Conservation (phyloP, 495 filamentous ascomycete genomes). For the Hypomontagnella submonticulosa region DNA sequence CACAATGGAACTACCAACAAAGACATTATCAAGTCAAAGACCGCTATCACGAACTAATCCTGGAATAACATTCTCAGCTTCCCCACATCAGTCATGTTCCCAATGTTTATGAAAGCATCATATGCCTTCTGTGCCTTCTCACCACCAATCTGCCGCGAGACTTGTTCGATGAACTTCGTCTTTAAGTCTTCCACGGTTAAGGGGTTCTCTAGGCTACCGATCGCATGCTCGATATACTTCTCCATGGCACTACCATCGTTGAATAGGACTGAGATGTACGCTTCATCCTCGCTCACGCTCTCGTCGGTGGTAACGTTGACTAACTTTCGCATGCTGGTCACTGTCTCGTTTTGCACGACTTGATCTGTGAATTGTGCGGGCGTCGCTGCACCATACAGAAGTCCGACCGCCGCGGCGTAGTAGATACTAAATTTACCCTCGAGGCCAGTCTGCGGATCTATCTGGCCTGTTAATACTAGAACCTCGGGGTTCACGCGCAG, state of each 20-base stretch:
- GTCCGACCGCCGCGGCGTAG: conserved; percentile 61
- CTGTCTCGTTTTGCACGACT: conserved; percentile 52
- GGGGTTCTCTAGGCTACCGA: conserved; percentile 61
- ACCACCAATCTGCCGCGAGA: conserved; percentile 33
- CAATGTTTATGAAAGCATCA: conserved; percentile 48
- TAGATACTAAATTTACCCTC: conserved; percentile 67
- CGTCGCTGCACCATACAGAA: conserved; percentile 62
- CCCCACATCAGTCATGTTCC: conserved; percentile 43
- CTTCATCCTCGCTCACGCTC: conserved; percentile 56
- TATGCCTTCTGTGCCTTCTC: conserved; percentile 50
- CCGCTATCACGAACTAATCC: not conserved
- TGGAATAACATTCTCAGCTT: conserved; percentile 39
- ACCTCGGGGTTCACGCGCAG: conserved; percentile 63
- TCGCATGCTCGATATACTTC: conserved; percentile 61
- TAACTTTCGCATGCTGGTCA: conserved; percentile 55
- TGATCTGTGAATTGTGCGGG: conserved; percentile 61
- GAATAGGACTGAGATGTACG: conserved; percentile 51
- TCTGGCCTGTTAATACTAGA: conserved; percentile 64
- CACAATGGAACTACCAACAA: conserved; percentile 6
- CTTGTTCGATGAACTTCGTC: conserved; percentile 61
- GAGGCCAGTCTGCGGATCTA: conserved; percentile 59
- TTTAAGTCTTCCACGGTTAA: conserved; percentile 57
- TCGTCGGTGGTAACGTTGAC: conserved; percentile 56
- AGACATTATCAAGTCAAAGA: not conserved
- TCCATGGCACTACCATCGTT: conserved; percentile 50